Evolutionary conservation across 495 filamentous ascomycete species (phyloP), one percentile per base, ranked within the genome.

Genomic region (Penicillium pancosmium): DNA sequence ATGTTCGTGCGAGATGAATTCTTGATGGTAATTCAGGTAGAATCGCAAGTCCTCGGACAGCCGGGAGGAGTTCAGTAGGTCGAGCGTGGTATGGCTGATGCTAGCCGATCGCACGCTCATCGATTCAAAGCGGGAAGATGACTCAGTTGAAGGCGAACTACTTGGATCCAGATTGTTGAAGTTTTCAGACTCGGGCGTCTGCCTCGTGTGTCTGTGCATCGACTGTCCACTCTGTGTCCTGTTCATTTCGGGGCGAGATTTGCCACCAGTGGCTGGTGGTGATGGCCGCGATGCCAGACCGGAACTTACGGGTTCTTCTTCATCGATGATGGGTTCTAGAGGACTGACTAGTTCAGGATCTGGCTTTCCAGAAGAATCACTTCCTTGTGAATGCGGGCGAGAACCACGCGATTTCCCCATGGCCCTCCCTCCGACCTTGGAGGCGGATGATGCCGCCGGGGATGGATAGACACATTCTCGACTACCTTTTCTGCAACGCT

Each of bases 391-490:
- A 56, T 41, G 79, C 64, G 74, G 82, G 74, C 60, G 67, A 35
- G 78, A 61, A 50, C 68, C 72, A 44, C 74, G 70, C 15, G 74
- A 65, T 62, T 75, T 78, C 44, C 74, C 66, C 62, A 69, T 85
- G 81, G 63, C 56, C 59, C 77, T 74, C 23, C 70, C 64, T 53
- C 68, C 57, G 11, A 70, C 25, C 59, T 80, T 85, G 36, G 68
- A 62, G 5, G 73, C 62, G 5, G 73, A 59, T 27, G 80, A 56
- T 25, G 82, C 74, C n/a, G 83, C 68, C 18, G 85, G 81, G 38
- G 89, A 88, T 10, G 92, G 91, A 71, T 93, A 97, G 52, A 85
- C 77, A 66, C 92, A 97, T 35, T 92, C 90, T 69, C 92, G 81
- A 59, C 83, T 88, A 35, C 91, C 92, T 72, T 96, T 97, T 54